A percentile compares a stretch with the other conserved stretches of the same genome.
These are phyloP conservation scores for Nidula niveotomentosa DNA, from an alignment of 1,284 basidiomycete species.

Conservation along the genomic window DNA sequence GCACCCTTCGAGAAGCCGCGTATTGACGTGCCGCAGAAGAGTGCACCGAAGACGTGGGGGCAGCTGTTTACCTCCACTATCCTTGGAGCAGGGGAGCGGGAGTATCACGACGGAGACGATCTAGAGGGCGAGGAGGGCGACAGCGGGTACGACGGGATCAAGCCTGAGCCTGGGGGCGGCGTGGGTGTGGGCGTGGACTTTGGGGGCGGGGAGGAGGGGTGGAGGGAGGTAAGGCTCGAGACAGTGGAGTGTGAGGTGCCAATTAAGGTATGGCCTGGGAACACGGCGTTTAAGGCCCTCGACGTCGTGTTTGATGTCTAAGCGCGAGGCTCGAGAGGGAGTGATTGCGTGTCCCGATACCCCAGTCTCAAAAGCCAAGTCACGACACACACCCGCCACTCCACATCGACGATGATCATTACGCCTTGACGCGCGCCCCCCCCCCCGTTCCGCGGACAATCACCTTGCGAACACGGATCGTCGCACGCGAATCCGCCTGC, in stretches of 20 bases:
- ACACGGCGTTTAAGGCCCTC: slow-evolving; percentile 83
- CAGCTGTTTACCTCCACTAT: slow-evolving; percentile 16
- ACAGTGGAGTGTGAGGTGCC: slow-evolving; percentile 91
- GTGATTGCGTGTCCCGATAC: too few relatives aligned
- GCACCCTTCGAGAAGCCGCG: slow-evolving; percentile 58
- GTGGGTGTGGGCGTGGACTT: slow-evolving; percentile 51
- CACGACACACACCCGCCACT: too few relatives aligned
- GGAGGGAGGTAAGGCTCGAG: slow-evolving; percentile 68
- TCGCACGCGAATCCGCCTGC: too few relatives aligned
- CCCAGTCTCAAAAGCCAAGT: too few relatives aligned
- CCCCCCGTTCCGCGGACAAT: too few relatives aligned
- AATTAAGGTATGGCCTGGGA: slow-evolving; percentile 85
- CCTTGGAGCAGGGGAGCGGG: slow-evolving; percentile 33
- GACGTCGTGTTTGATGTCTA: slow-evolving; percentile 79
- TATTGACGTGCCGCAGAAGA: too few relatives aligned
- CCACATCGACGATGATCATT: too few relatives aligned
- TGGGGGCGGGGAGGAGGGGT: slow-evolving; percentile 59
- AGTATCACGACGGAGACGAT: slow-evolving; percentile 56
- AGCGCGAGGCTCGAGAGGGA: slow-evolving; percentile 4
- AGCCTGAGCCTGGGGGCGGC: slow-evolving; percentile 39
- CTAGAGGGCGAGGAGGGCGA: slow-evolving; percentile 17
- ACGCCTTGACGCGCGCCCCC: too few relatives aligned
- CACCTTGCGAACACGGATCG: too few relatives aligned
- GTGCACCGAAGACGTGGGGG: too few relatives aligned
- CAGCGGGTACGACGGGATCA: slow-evolving; percentile 47